Percentiles rank a stretch among this genome's conserved stretches.
These are phyloP conservation scores for Daedaleopsis sinensis DNA, from an alignment of 768 basidiomycete genomes.

Conservation along the genomic window DNA sequence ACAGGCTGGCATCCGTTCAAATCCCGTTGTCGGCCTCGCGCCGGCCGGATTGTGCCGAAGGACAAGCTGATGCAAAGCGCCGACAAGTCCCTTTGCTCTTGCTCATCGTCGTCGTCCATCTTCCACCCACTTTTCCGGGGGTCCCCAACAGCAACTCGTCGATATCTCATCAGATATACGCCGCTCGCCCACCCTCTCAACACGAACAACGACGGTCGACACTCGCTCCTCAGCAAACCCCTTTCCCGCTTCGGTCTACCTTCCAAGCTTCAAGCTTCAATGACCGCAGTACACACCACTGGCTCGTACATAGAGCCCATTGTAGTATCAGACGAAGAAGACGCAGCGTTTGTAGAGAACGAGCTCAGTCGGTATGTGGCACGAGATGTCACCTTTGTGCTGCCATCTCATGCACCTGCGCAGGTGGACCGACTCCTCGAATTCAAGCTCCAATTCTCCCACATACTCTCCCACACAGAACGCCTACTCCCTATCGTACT, in stretches of 20 bases:
- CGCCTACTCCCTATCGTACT: background rate
- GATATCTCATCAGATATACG: no score
- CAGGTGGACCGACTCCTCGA: background rate
- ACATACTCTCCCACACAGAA: background rate
- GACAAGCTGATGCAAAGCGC: no score
- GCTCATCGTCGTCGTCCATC: no score
- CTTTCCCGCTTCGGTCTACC: background rate
- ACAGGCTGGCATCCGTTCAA: no score
- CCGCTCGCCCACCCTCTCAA: no score
- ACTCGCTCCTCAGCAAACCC: background rate
- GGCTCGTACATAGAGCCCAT: constrained; percentile 29
- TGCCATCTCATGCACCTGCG: background rate
- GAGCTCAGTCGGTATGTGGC: constrained; percentile 14
- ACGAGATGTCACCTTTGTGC: background rate
- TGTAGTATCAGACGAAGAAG: constrained; percentile 31
- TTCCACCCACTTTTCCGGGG: no score
- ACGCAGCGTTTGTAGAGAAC: constrained; percentile 28
- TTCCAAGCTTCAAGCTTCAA: constrained; percentile 2
- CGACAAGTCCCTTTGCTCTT: no score
- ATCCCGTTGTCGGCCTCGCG: no score
- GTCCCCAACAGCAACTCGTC: no score
- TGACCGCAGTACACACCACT: constrained; percentile 16
- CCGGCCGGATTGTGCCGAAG: no score
- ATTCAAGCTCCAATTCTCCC: background rate
- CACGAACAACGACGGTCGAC: background rate